Conservation (phyloP, 208 protist genomes). For the Trichomonas gallinae region DNA sequence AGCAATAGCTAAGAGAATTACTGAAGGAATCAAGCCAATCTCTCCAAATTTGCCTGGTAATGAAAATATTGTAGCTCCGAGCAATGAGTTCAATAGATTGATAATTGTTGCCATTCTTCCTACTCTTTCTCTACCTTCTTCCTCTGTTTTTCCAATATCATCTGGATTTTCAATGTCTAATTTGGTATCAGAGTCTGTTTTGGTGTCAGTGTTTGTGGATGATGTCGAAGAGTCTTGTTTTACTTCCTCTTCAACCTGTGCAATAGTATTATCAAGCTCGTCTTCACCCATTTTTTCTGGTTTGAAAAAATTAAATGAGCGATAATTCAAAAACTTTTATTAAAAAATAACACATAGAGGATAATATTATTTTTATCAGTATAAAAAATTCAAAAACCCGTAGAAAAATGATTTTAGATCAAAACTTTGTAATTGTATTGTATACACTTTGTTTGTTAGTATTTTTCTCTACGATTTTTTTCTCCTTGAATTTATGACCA, state of each 20-base stretch:
- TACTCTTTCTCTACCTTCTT: not conserved
- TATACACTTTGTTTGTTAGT: too few species aligned
- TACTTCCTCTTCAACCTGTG: not conserved
- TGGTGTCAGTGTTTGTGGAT: not conserved
- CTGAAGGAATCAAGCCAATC: not conserved
- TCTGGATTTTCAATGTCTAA: not conserved
- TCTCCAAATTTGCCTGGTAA: not conserved
- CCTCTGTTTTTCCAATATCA: not conserved
- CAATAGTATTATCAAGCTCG: too few species aligned
- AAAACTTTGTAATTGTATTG: too few species aligned
- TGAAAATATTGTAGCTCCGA: not conserved
- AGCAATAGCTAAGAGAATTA: not conserved
- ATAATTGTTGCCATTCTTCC: not conserved
- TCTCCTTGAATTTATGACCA: too few species aligned
- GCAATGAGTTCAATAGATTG: not conserved
- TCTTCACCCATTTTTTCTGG: too few species aligned
- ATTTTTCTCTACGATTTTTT: too few species aligned
- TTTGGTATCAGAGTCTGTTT: not conserved
- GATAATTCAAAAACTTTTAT: too few species aligned
- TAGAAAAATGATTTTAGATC: too few species aligned
- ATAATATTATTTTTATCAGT: too few species aligned
- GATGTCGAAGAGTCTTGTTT: not conserved
- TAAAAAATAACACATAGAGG: too few species aligned
- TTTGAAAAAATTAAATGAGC: too few species aligned
- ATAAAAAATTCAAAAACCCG: too few species aligned